Conservation (phyloP, 352 stramenopile species). For the Poterioochromonas sp. region DNA sequence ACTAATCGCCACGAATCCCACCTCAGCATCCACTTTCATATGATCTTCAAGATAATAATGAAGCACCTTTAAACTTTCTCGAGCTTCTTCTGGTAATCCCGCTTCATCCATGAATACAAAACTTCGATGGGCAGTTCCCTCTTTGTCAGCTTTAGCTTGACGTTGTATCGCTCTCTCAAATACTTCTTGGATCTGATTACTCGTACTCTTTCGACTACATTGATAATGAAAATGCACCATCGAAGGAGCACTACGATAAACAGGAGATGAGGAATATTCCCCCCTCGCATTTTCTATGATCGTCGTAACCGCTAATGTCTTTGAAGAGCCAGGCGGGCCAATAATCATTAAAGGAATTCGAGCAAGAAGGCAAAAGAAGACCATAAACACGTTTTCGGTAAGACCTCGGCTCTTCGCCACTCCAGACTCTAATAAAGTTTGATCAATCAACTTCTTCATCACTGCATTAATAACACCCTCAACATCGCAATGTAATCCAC, state of each 20-base stretch:
- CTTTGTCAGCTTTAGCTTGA: conserved; percentile 42
- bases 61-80: conserved; percentile 48
- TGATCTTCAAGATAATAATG: conserved; percentile 51
- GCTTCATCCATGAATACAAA: conserved; percentile 52
- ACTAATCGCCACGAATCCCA: conserved; percentile 48
- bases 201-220: conserved; percentile 46
- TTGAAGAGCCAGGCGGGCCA: conserved; percentile 48
- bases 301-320: conserved; percentile 50
- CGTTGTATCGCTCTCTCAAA: conserved; percentile 47
- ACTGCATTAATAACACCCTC: not conserved
- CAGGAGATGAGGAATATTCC: conserved; percentile 42
- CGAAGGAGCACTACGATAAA: conserved; percentile 42
- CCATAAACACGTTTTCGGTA: conserved; percentile 54
- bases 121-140: not conserved
- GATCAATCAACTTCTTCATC: conserved; percentile 26
- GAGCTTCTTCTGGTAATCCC: conserved; percentile 48
- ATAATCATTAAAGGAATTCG: conserved; percentile 51
- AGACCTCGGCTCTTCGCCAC: conserved; percentile 49
- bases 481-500: not conserved
- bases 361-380: conserved; percentile 47
- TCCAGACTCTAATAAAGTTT: conserved; percentile 40
- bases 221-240: conserved; percentile 50
- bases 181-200: conserved; percentile 43
- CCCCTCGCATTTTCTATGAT: conserved; percentile 49
- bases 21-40: conserved; percentile 42